Base-by-base conservation (phyloP, 163 green algal species). In the Dunaliella salina region DNA sequence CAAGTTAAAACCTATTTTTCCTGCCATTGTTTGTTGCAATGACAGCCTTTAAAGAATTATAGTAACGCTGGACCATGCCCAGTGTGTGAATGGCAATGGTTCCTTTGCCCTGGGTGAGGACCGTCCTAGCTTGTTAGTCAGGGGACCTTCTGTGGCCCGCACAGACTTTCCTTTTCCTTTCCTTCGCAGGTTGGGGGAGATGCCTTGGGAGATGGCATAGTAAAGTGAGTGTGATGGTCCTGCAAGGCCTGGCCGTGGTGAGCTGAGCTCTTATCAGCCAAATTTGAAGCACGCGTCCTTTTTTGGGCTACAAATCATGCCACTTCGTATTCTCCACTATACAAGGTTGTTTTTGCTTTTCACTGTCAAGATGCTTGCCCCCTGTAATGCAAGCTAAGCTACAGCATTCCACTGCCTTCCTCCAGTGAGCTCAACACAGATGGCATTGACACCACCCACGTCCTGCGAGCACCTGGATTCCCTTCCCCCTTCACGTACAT, bases 401-500 rank as follows among this genome's bases (percentile, higher is more conserved):
- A 29, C 8, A 4, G 12, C 25, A 26, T 8, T 50, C 40, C 40
- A 50, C 40, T 50, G 4, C 40, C 40, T 50, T 50, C 40, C 72
- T 85, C 91, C 71, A 91, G 86, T 59, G 96, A 99, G 92, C 90
- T 99, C 29, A 32, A 94, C 63, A 33, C 26, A 3, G 97, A 98
- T 45, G 96, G 96, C 30, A 90, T 98, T 0, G 87, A 95, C 86
- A 96, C 94, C 0, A 35, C 57, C 20, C 88, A 91, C n/a, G 79
- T 98, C 35, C 80, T 96, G 83, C 87, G 94, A 0, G 93, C 91
- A 4, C 33, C 87, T 24, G 94, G 91, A 1, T 80, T 89, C n/a
- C 92, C 96, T 35, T 98, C 96, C 0, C 96, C 96, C 33, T 99
- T 98, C 90, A 99, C 97, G 0, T 99, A 99, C 93, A 98, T 98